Percentiles rank a stretch among this genome's conserved stretches.
phyloP scores from a whole-genome alignment of 257 asterid genomes.

The Avicennia marina region DNA sequence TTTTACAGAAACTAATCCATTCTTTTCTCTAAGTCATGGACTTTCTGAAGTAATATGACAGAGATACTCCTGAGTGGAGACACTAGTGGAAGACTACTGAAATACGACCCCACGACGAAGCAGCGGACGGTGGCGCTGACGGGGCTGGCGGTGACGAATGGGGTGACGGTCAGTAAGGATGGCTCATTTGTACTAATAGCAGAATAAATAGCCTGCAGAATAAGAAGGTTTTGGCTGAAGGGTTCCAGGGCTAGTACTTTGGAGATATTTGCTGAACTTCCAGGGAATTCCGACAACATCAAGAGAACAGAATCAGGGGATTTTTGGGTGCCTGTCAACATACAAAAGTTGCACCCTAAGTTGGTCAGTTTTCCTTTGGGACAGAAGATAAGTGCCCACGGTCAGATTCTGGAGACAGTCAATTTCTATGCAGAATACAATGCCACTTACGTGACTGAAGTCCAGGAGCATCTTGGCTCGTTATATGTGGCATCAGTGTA shows the following conservation, averaged over 20 bases:
- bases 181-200: conserved; percentile 31
- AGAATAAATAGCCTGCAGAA: conserved; percentile 29
- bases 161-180: conserved; percentile 38
- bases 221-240: conserved; percentile 35
- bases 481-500: conserved; percentile 21
- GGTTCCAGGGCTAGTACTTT: conserved; percentile 34
- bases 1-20: too few relatives aligned
- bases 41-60: conserved; percentile 34
- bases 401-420: conserved; percentile 14
- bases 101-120: conserved; percentile 31
- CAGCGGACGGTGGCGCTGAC: conserved; percentile 21
- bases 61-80: conserved; percentile 32
- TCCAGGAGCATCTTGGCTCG: conserved; percentile 21
- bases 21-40: too few relatives aligned
- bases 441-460: conserved; percentile 20
- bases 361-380: conserved; percentile 25
- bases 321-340: conserved; percentile 43
- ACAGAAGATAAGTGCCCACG: conserved; percentile 24
- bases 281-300: conserved; percentile 43
- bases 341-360: conserved; percentile 22
- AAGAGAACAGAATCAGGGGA: conserved; percentile 38
- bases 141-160: conserved; percentile 34
- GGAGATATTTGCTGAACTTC: conserved; percentile 26
- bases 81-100: conserved; percentile 37
- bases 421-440: conserved; percentile 24